Percentiles rank a stretch among this genome's conserved stretches.
Conservation (phyloP, 129 eudicot species). For the Dittrichia graveolens region DNA sequence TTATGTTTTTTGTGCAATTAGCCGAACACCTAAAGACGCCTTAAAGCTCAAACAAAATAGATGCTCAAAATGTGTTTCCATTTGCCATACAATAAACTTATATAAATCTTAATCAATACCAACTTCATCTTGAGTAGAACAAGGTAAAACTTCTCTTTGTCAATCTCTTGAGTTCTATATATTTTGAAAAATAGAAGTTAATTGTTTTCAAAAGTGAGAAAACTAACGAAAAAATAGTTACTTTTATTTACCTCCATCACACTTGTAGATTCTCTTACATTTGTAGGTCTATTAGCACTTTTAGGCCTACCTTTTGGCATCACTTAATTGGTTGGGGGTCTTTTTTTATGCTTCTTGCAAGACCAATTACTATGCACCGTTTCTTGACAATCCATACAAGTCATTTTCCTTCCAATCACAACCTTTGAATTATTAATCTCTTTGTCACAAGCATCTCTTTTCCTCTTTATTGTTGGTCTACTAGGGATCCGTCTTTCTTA, state of each 20-base stretch:
- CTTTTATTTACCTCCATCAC: not conserved
- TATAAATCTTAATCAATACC: too few relatives aligned
- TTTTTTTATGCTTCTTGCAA: not conserved
- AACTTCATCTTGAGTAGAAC: too few relatives aligned
- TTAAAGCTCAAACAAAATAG: too few relatives aligned
- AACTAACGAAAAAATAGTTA: too few relatives aligned
- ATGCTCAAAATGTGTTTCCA: too few relatives aligned
- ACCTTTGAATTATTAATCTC: not conserved
- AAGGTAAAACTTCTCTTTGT: too few relatives aligned
- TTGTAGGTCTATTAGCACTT: not conserved
- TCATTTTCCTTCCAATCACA: not conserved
- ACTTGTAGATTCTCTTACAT: conserved; percentile 3
- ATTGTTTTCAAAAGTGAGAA: too few relatives aligned
- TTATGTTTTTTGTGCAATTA: too few relatives aligned
- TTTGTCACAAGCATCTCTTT: not conserved
- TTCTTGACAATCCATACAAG: not conserved
- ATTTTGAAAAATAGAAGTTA: too few relatives aligned
- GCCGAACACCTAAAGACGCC: too few relatives aligned
- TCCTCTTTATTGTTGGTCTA: not conserved
- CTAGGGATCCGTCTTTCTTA: not conserved
- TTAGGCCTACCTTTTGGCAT: not conserved
- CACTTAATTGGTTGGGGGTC: not conserved
- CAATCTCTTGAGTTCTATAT: too few relatives aligned
- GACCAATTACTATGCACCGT: not conserved
- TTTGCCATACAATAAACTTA: too few relatives aligned